Base-by-base conservation (phyloP, 1,284 basidiomycete species). In the Earliella scabrosa region DNA sequence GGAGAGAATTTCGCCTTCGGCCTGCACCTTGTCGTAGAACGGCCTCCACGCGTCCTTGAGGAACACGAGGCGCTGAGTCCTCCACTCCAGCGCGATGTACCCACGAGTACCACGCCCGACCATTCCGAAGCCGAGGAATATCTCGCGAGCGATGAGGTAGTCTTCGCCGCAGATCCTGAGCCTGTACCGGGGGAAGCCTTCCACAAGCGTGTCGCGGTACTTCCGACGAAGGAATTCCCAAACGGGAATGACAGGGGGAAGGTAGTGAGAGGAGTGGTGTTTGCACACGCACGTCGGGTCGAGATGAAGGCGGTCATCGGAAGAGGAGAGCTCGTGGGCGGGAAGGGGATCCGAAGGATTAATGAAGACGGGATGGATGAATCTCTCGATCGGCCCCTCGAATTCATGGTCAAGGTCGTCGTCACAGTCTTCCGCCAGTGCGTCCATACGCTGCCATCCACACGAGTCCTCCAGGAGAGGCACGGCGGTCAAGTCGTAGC, bases 21-120 rank as follows among this genome's bases (percentile, higher is more conserved):
- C 24, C 20, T 50, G 32, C 13, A 56, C 39, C 4, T 43, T 47
- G 3, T 8, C 26, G 38, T 50, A 59, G 43, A 16, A 48, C 6
- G 45, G 44, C 13, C 55, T 29, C 59, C 59, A 60, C 2, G 45
- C 31, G 50, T 60, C 59, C 54, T 60, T 57, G 9, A 60, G 24
- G 41, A 41, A 57, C 9, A 51, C 49, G 21, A 57, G 52, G 16
- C 32, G 27, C 16, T 46, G 27, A 9, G 24, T 36, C 14, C n/a
- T 6, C 38, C 45, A 40, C 26, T 60, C 59, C 13, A 54, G 27
- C 1, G 54, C 58, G 31, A 59, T 9, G 21, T 44, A 59, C 2
- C 58, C 54, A 6, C 54, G 53, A 1, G 54, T 59, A 6, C 43
- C 54, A 4, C 54, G 58, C 4, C 58, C 43, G 26, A 50, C 40